These are phyloP conservation scores for Carex littledalei DNA, from an alignment of 176 grass and related monocot species.

Conservation along the genomic window DNA sequence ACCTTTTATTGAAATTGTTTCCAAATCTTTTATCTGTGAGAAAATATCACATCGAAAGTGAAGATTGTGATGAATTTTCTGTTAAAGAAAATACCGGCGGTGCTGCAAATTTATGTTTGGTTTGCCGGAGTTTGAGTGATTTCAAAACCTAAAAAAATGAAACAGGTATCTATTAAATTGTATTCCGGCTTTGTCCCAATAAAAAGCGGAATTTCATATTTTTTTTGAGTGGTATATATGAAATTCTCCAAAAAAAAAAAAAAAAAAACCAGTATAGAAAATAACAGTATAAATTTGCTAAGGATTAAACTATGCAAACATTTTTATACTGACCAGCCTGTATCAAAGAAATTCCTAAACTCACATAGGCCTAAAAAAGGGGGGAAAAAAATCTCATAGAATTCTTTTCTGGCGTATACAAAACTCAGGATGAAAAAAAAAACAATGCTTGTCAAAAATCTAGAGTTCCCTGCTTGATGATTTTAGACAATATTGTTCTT, in stretches of 20 bases:
- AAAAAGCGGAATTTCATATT: too few relatives aligned
- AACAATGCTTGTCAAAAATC: neutral
- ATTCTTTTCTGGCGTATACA: neutral
- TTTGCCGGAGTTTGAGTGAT: too few relatives aligned
- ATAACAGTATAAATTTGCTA: neutral
- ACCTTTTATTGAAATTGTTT: neutral
- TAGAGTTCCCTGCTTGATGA: neutral
- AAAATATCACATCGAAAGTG: neutral
- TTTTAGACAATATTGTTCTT: neutral
- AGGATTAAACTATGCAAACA: neutral
- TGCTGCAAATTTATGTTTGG: too few relatives aligned
- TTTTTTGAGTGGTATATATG: too few relatives aligned
- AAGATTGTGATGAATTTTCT: neutral
- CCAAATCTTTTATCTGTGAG: neutral
- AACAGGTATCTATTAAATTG: too few relatives aligned
- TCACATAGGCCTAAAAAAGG: neutral
- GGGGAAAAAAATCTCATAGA: neutral
- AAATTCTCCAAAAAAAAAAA: neutral
- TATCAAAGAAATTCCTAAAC: neutral
- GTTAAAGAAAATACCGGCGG: neutral
- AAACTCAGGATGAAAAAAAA: neutral
- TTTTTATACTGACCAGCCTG: neutral
- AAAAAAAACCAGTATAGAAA: neutral
- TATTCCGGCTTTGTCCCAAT: too few relatives aligned
- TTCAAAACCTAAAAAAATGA: too few relatives aligned